These are phyloP conservation scores for Cercospora sojina DNA, from an alignment of 2,329 filamentous ascomycete genomes.

Conservation along the genomic window DNA sequence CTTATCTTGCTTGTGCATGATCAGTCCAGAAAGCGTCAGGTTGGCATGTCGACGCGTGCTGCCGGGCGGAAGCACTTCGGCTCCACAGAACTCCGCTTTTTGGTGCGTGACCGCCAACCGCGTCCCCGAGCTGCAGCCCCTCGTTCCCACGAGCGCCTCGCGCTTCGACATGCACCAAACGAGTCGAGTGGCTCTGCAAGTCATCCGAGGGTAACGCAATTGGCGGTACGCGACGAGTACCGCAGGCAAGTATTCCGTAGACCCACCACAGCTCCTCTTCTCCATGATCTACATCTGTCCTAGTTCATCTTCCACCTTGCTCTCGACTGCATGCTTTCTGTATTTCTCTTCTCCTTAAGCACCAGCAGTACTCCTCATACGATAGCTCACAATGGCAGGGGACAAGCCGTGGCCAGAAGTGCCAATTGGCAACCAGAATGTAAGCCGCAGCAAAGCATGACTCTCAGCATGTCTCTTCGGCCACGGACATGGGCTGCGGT, in stretches of 20 bases:
- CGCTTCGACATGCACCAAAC: background rate
- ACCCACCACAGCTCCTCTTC: background rate
- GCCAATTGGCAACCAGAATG: slow-evolving; percentile 49
- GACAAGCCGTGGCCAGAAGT: slow-evolving; percentile 48
- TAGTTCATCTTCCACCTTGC: background rate
- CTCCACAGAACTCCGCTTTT: slow-evolving; percentile 2
- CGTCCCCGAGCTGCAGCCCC: background rate
- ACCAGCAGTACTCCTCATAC: background rate
- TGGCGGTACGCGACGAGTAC: background rate
- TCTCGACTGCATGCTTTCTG: background rate
- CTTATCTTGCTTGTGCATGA: background rate
- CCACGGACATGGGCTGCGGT: background rate
- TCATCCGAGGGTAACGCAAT: slow-evolving; percentile 4
- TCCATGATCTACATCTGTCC: background rate
- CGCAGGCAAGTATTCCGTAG: slow-evolving; percentile 1
- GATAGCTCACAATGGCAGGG: slow-evolving; percentile 35
- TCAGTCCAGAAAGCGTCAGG: background rate
- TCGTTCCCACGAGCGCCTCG: background rate
- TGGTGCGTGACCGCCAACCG: no score
- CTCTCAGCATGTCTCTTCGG: background rate
- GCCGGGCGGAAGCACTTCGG: background rate
- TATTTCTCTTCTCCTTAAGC: background rate
- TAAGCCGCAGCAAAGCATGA: background rate
- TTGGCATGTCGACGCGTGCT: background rate
- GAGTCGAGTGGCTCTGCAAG: background rate